Percentiles rank a stretch among this genome's conserved stretches.
Conservation (phyloP, 345 rosid genomes). For the Populus pruinosa region DNA sequence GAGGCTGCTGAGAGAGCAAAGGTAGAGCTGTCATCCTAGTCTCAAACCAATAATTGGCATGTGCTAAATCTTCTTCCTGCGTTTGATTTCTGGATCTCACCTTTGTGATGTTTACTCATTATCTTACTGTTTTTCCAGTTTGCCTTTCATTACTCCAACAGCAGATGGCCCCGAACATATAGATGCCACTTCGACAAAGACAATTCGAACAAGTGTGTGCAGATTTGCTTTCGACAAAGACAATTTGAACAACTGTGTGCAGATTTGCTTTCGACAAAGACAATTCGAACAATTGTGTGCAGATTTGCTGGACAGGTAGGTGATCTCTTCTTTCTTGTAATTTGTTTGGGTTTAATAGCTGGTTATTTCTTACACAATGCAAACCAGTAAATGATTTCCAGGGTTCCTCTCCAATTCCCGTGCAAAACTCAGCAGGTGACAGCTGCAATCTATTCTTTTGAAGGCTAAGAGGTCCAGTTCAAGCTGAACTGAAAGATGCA, state of each 20-base stretch:
- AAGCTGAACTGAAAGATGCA: slow-evolving; percentile 78
- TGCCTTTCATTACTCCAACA: slow-evolving; percentile 85
- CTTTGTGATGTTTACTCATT: no score
- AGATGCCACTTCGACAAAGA: slow-evolving; percentile 71
- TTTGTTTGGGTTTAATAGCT: no score
- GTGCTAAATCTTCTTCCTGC: no score
- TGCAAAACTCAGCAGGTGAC: no score
- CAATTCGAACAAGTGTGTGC: slow-evolving; percentile 46
- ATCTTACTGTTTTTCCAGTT: slow-evolving; percentile 20
- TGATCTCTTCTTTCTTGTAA: neutral
- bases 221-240: neutral
- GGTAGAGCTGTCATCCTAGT: slow-evolving; percentile 79
- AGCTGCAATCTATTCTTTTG: no score
- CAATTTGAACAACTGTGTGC: no score
- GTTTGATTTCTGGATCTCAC: no score
- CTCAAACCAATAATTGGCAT: slow-evolving; percentile 61
- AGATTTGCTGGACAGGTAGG: slow-evolving; percentile 48
- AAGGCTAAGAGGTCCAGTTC: slow-evolving; percentile 61
- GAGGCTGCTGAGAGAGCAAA: slow-evolving; percentile 94
- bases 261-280: slow-evolving; percentile 42
- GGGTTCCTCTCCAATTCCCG: no score
- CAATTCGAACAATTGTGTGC: no score
- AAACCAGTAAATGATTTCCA: no score
- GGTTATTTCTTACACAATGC: no score
- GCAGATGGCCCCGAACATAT: slow-evolving; percentile 85